phyloP scores from a whole-genome alignment of 2,329 filamentous ascomycete genomes.

The Cephalotrichum gorgonifer region DNA sequence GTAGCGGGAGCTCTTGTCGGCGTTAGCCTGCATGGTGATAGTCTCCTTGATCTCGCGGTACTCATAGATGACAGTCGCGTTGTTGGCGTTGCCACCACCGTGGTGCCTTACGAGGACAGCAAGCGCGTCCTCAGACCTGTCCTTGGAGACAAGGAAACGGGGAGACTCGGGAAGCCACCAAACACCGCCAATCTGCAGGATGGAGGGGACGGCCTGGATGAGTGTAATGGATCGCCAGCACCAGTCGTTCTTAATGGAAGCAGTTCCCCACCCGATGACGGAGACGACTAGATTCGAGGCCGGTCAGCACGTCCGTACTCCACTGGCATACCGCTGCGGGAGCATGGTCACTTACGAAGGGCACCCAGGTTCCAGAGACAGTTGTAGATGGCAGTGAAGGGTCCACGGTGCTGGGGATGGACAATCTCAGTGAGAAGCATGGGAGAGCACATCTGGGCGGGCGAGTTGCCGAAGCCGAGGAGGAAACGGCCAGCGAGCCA shows the following conservation, averaged over 20 bases:
- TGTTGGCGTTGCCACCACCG: conserved; percentile 46
- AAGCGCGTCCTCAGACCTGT: conserved; percentile 51
- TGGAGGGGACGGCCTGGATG: conserved; percentile 51
- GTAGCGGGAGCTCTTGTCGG: conserved; percentile 39
- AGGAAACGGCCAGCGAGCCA: conserved; percentile 27
- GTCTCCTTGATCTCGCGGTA: conserved; percentile 57
- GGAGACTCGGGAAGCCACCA: conserved; percentile 60
- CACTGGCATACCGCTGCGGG: no score
- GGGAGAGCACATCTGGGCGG: conserved; percentile 54
- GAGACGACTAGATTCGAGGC: conserved; percentile 33
- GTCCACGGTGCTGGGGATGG: conserved; percentile 58
- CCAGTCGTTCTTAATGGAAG: conserved; percentile 48
- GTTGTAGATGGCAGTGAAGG: conserved; percentile 57
- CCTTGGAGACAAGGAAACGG: conserved; percentile 54
- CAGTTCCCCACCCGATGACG: conserved; percentile 54
- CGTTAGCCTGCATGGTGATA: conserved; percentile 44
- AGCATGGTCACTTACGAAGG: conserved; percentile 18
- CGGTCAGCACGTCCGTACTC: neutral
- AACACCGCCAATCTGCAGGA: conserved; percentile 50
- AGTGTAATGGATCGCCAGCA: conserved; percentile 57
- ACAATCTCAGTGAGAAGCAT: conserved; percentile 56
- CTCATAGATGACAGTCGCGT: conserved; percentile 55
- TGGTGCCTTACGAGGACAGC: conserved; percentile 53
- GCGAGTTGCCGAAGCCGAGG: conserved; percentile 56
- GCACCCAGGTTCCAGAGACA: conserved; percentile 55